These are phyloP conservation scores for Xerocomellus intermedius DNA, from an alignment of 768 basidiomycete genomes.

Conservation along the genomic window DNA sequence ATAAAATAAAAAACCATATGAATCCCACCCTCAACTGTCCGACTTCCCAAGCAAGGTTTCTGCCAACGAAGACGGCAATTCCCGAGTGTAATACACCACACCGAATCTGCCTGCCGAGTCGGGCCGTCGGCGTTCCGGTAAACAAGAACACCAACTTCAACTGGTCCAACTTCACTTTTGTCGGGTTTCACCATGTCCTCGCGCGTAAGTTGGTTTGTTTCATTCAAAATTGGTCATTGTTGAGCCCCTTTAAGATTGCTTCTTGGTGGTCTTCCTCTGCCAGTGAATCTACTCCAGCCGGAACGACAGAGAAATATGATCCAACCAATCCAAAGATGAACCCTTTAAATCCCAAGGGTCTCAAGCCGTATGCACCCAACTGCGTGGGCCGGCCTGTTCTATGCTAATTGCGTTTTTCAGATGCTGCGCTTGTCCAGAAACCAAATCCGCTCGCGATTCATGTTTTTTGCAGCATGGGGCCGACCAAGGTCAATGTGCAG, in stretches of 20 bases:
- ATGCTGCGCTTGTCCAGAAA: slow-evolving; percentile 95
- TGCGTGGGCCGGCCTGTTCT: neutral
- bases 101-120: too few species aligned
- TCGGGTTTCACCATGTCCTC: slow-evolving; percentile 38
- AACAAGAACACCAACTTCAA: neutral
- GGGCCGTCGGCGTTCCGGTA: too few species aligned
- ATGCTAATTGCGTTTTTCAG: slow-evolving; percentile 39
- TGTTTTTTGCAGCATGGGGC: slow-evolving; percentile 79
- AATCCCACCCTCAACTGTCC: too few species aligned
- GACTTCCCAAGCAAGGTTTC: too few species aligned
- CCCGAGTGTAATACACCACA: too few species aligned
- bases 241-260: slow-evolving; percentile 37
- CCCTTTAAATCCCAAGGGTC: slow-evolving; percentile 88
- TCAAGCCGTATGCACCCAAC: slow-evolving; percentile 76
- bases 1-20: too few species aligned
- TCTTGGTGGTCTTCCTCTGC: slow-evolving; percentile 57
- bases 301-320: slow-evolving; percentile 51
- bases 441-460: slow-evolving; percentile 88
- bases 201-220: slow-evolving; percentile 30
- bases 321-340: slow-evolving; percentile 79
- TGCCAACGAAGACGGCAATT: too few species aligned
- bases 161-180: neutral
- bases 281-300: slow-evolving; percentile 26
- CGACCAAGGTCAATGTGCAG: slow-evolving; percentile 77
- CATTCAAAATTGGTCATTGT: neutral